A percentile compares a stretch with the other conserved stretches of the same genome.
phyloP scores from a whole-genome alignment of 805 yeast species.

The Metschnikowia chrysomelidarum region DNA sequence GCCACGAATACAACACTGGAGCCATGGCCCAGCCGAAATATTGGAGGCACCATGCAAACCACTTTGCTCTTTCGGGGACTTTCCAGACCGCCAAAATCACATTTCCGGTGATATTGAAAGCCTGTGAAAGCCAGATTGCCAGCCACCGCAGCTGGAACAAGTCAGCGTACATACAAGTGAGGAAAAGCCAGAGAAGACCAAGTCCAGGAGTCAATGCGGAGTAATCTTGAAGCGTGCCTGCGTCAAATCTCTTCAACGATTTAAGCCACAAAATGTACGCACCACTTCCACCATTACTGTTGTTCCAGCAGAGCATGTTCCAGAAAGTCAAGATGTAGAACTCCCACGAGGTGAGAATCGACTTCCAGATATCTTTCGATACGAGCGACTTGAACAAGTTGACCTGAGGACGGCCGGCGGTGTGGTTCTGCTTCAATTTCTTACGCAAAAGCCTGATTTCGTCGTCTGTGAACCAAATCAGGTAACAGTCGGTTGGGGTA shows the following conservation, averaged over 20 bases:
- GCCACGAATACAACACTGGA: conserved; percentile 58
- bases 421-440: conserved; percentile 17
- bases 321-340: conserved; percentile 55
- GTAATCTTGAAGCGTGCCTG: conserved; percentile 35
- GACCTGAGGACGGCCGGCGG: conserved; percentile 19
- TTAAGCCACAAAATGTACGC: conserved; percentile 60
- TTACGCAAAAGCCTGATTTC: conserved; percentile 37
- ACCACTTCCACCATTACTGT: conserved; percentile 54
- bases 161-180: conserved; percentile 39
- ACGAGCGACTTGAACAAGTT: conserved; percentile 16
- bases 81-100: conserved; percentile 58
- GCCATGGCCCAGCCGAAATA: conserved; percentile 65
- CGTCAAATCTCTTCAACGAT: conserved; percentile 23
- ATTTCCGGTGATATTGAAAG: conserved; percentile 54
- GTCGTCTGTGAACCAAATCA: conserved; percentile 19
- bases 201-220: conserved; percentile 48
- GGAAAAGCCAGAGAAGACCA: conserved; percentile 38
- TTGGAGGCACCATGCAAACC: conserved; percentile 61
- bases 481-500: conserved; percentile 20
- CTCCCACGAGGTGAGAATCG: conserved; percentile 55
- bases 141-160: conserved; percentile 44
- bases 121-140: conserved; percentile 51
- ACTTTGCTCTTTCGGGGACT: conserved; percentile 54
- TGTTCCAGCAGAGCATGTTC: conserved; percentile 62
- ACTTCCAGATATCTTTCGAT: conserved; percentile 45